Percentiles rank a stretch among this genome's conserved stretches.
These are phyloP conservation scores for Coemansia sp. DNA, from an alignment of 192 early-diverging fungal genomes.

Conservation along the genomic window DNA sequence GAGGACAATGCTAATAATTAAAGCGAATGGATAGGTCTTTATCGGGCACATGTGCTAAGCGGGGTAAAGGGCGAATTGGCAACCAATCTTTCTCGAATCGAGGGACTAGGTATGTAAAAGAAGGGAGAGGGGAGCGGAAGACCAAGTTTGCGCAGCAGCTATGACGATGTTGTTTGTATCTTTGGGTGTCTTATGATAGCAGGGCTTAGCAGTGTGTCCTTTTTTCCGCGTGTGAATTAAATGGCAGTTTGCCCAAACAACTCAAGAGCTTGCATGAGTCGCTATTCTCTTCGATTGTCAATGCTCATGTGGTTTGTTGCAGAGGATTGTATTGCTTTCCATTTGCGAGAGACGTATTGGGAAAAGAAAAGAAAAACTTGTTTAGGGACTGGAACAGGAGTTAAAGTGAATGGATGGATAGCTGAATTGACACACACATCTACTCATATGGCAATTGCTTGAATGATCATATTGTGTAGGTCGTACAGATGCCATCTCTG, in stretches of 20 bases:
- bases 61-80: slow-evolving; percentile 7
- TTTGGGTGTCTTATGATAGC: neutral
- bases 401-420: neutral
- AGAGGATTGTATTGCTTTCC: neutral
- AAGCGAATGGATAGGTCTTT: slow-evolving; percentile 23
- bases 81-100: slow-evolving; percentile 2
- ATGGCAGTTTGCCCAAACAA: neutral
- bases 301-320: slow-evolving; percentile 7
- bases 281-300: slow-evolving; percentile 7
- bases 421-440: neutral
- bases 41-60: slow-evolving; percentile 21
- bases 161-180: neutral
- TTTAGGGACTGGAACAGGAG: neutral
- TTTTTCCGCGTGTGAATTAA: neutral
- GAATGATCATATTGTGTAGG: neutral
- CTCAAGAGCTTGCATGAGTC: neutral
- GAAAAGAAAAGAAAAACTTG: neutral
- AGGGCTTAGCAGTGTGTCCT: neutral
- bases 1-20: slow-evolving; percentile 14
- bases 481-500: neutral
- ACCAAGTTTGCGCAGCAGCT: neutral
- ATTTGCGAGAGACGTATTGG: neutral
- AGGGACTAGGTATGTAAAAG: slow-evolving; percentile 13
- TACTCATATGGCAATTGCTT: neutral
- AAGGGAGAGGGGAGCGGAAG: neutral